Evolutionary conservation across 2,329 filamentous ascomycete species (phyloP).

Genomic region (Sporothrix brunneoviolacea): DNA sequence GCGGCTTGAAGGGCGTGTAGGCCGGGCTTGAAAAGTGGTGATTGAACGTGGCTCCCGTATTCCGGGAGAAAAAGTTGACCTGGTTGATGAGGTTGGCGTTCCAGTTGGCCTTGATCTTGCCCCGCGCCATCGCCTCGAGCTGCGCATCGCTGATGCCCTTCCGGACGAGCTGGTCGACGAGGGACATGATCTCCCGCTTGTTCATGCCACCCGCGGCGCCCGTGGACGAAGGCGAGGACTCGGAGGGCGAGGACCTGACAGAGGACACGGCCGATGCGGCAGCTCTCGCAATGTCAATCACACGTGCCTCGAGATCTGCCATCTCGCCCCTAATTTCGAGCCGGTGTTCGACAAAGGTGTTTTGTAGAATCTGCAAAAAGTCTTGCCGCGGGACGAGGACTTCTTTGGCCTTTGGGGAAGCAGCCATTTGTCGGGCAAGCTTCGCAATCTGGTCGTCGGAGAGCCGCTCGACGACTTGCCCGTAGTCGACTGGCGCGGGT

Average conservation of each 20-base stretch:
- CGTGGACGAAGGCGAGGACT: not conserved
- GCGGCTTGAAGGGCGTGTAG: conserved; percentile 27
- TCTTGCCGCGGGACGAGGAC: conserved; percentile 41
- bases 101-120: conserved; percentile 40
- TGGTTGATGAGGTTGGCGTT: conserved; percentile 41
- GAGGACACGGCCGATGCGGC: conserved; percentile 7
- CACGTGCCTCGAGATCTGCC: conserved; percentile 27
- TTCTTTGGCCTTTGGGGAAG: conserved; percentile 26
- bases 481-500: conserved; percentile 1
- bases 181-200: conserved; percentile 32
- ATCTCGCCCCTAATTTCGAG: conserved; percentile 36
- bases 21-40: conserved; percentile 52
- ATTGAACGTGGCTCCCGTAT: conserved; percentile 61
- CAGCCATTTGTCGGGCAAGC: conserved; percentile 32
- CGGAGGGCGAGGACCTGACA: not conserved
- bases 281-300: conserved; percentile 16
- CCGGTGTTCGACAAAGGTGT: conserved; percentile 33
- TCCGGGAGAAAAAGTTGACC: conserved; percentile 67
- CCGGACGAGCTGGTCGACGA: conserved; percentile 36
- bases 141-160: conserved; percentile 39
- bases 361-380: conserved; percentile 38
- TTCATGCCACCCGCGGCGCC: conserved; percentile 28
- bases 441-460: conserved; percentile 30
- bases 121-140: conserved; percentile 40
- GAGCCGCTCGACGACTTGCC: conserved; percentile 23